Conservation (phyloP, 208 protist species). For the Angomonas deanei region DNA sequence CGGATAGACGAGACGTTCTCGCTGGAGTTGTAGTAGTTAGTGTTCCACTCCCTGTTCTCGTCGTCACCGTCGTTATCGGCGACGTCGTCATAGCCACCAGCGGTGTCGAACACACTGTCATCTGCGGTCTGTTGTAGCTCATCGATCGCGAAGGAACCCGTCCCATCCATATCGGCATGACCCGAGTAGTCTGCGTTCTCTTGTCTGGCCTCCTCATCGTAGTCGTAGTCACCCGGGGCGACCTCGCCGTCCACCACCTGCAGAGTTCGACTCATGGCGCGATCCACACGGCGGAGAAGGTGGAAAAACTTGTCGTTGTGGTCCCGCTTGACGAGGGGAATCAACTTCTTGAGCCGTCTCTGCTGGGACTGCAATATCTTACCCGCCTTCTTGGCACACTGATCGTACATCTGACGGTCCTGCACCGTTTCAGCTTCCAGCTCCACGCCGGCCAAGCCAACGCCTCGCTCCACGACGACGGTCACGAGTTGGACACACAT, state of each 20-base stretch:
- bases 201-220: constrained; percentile 14
- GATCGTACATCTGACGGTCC: constrained; percentile 65
- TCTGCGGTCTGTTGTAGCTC: constrained; percentile 62
- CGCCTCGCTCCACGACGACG: constrained; percentile 51
- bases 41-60: constrained; percentile 4
- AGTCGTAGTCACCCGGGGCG: constrained; percentile 16
- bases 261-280: constrained; percentile 36
- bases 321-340: constrained; percentile 41
- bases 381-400: constrained; percentile 53
- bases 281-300: constrained; percentile 57
- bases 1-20: background rate
- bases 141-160: constrained; percentile 27
- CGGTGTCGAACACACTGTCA: constrained; percentile 56
- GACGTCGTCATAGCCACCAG: constrained; percentile 6
- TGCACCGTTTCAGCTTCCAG: constrained; percentile 62
- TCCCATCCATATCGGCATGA: background rate
- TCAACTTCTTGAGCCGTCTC: constrained; percentile 48
- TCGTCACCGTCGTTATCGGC: constrained; percentile 5
- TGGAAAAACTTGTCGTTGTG: constrained; percentile 60
- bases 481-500: constrained; percentile 75
- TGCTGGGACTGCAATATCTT: constrained; percentile 51
- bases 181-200: constrained; percentile 2
- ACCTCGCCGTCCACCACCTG: constrained; percentile 43
- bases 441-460: constrained; percentile 46
- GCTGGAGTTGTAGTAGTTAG: constrained; percentile 8